These are phyloP conservation scores for Hemerocallis citrina DNA, from an alignment of 106 monocot species.

Conservation along the genomic window DNA sequence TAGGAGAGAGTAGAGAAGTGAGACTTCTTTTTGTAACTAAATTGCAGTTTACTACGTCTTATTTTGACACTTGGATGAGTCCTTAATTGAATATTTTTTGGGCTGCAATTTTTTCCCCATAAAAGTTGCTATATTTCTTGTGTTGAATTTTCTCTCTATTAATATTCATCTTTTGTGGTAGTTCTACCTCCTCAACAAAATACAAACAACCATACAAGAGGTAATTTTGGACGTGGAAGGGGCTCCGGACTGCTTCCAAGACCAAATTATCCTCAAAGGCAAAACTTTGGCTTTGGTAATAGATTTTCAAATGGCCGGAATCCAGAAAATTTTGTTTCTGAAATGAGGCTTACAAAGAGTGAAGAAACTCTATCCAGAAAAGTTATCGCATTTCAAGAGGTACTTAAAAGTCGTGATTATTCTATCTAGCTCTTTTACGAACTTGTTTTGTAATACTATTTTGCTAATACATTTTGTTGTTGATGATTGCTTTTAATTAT, in stretches of 20 bases:
- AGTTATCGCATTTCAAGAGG: slow-evolving; percentile 82
- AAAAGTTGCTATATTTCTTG: too few species aligned
- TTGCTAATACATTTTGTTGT: slow-evolving; percentile 7
- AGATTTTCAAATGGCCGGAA: slow-evolving; percentile 80
- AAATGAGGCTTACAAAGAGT: slow-evolving; percentile 87
- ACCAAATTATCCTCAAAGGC: slow-evolving; percentile 64
- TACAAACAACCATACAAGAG: slow-evolving; percentile 50
- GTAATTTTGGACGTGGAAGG: slow-evolving; percentile 67
- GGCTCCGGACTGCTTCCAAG: slow-evolving; percentile 78
- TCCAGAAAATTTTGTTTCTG: slow-evolving; percentile 86
- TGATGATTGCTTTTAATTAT: neutral
- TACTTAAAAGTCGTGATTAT: slow-evolving; percentile 10
- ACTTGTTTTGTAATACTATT: neutral
- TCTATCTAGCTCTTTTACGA: slow-evolving; percentile 2
- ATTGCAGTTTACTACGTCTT: too few species aligned
- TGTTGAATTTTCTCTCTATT: neutral
- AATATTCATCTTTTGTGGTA: slow-evolving; percentile 10
- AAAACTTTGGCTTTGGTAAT: slow-evolving; percentile 65
- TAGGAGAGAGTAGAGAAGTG: too few species aligned
- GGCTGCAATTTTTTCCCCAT: too few species aligned
- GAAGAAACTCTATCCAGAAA: slow-evolving; percentile 97
- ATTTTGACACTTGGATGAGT: too few species aligned
- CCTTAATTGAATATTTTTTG: too few species aligned
- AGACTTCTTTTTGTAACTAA: too few species aligned
- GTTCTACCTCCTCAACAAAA: slow-evolving; percentile 56